phyloP scores from a whole-genome alignment of 176 grass and related monocot species.

The Triticum aestivum region DNA sequence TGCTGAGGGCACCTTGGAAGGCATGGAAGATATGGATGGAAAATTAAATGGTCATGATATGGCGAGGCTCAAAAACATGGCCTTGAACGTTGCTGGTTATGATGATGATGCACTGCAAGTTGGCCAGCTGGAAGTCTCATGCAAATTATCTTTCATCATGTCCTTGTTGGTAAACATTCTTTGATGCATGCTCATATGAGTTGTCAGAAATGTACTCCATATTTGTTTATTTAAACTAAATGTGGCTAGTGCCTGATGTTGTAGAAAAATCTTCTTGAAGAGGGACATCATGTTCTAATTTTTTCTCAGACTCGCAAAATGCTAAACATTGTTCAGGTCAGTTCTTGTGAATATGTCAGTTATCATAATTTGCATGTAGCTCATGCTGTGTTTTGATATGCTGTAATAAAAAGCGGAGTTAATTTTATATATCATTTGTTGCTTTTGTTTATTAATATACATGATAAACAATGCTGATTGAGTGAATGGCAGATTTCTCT shows the following conservation, averaged over 20 bases:
- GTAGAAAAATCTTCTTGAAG: slow-evolving; percentile 72
- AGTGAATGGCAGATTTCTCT: background rate
- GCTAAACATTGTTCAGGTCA: slow-evolving; percentile 82
- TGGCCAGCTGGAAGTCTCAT: slow-evolving; percentile 63
- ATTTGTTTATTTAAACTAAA: slow-evolving; percentile 22
- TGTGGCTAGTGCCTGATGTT: slow-evolving; percentile 26
- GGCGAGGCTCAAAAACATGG: slow-evolving; percentile 69
- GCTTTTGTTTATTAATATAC: background rate
- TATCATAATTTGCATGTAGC: too few species aligned
- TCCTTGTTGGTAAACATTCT: slow-evolving; percentile 69
- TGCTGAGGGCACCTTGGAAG: slow-evolving; percentile 38
- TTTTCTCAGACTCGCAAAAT: slow-evolving; percentile 94
- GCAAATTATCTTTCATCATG: slow-evolving; percentile 91
- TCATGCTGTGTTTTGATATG: background rate
- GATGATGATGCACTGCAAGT: slow-evolving; percentile 49
- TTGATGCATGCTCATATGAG: background rate
- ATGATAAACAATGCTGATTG: background rate
- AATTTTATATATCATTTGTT: background rate
- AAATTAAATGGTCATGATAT: slow-evolving; percentile 69
- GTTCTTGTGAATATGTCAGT: too few species aligned
- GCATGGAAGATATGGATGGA: slow-evolving; percentile 80
- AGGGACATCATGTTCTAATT: slow-evolving; percentile 74
- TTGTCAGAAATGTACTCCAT: slow-evolving; percentile 4
- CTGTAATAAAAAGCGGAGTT: background rate
- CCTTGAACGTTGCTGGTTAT: slow-evolving; percentile 65